Conservation (phyloP, 208 protist genomes). For the Trypanosoma mega region DNA sequence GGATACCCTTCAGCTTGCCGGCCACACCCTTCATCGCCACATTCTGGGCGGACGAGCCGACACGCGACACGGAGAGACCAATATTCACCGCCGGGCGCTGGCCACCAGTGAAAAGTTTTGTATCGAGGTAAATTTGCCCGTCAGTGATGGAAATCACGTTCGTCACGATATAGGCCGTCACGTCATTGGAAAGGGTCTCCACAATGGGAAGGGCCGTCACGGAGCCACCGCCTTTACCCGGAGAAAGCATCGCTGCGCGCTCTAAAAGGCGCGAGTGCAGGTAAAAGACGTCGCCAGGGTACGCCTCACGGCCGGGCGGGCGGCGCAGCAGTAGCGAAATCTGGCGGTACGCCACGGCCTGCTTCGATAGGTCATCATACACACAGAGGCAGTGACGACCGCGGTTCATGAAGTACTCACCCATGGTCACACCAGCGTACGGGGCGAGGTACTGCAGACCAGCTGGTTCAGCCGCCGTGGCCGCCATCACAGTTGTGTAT, state of each 20-base stretch:
- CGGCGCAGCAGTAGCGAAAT: constrained; percentile 93
- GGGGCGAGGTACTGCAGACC: constrained; percentile 92
- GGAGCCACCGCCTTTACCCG: constrained; percentile 79
- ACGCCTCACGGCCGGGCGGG: constrained; percentile 91
- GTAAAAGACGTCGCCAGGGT: constrained; percentile 96
- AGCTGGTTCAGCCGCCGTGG: constrained; percentile 89
- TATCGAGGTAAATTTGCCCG: constrained; percentile 95
- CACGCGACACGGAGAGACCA: constrained; percentile 94
- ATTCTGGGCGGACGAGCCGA: constrained; percentile 92
- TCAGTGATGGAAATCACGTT: constrained; percentile 96
- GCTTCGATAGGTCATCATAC: constrained; percentile 95
- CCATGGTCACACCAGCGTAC: constrained; percentile 90
- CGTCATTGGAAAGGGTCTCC: constrained; percentile 93
- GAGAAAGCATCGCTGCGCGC: constrained; percentile 89
- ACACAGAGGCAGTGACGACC: constrained; percentile 92
- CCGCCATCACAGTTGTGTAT: constrained; percentile 91
- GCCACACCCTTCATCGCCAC: constrained; percentile 93
- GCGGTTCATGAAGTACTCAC: constrained; percentile 93
- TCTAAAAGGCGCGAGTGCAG: constrained; percentile 93
- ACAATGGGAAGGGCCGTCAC: constrained; percentile 93
- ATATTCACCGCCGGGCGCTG: constrained; percentile 94
- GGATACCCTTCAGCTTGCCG: constrained; percentile 90
- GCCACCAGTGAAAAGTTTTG: constrained; percentile 93
- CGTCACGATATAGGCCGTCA: constrained; percentile 94
- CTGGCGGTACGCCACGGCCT: constrained; percentile 94